Evolutionary conservation across 164 flowering plant genomes (phyloP), one percentile per base, ranked within the genome.

Genomic region (Stephania japonica): DNA sequence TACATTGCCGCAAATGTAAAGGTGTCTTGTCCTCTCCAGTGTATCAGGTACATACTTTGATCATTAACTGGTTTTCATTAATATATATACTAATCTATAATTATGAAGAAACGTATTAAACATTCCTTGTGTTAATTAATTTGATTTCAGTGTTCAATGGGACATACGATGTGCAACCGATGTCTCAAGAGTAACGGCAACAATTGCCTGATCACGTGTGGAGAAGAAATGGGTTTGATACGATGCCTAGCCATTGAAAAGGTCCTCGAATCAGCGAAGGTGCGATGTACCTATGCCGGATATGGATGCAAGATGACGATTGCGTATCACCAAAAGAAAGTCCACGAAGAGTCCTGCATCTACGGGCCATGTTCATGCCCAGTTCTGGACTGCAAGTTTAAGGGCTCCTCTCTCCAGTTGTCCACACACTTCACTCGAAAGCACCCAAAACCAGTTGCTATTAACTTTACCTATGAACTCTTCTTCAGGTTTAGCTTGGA

Each of bases 171-270:
- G 32, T 27, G 32, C 32, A 27, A 27, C 32, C 32, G 32, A 27
- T 27, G 32, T 27, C 32, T 27, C 32, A 27, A 27, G 32, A 27
- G 32, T 27, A 27, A 27, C 32, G 3, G 3, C 32, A 27, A 27
- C 32, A 27, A 27, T 27, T 27, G 32, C 3, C 1, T 27, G 32
- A 27, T 27, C 32, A 27, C 32, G 1, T 27, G 32, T 27, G 32
- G 32, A 27, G 3, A 27, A 27, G 32, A 27, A 27, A 27, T 27
- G 2, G 32, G 32, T 27, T 27, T 3, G 32, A 27, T 27, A 27
- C 90, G 94, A 24, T 88, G 97, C 78, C 83, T 86, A 42, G 94
- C 94, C 26, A 83, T 91, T 27, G 98, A 93, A 77, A 93, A 88
- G 76, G 88, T 93, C 50, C 64, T 91, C 23, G 96, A 91, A 74